Evolutionary conservation across 2,329 filamentous ascomycete species (phyloP).

Genomic region (Aulographum hederae): DNA sequence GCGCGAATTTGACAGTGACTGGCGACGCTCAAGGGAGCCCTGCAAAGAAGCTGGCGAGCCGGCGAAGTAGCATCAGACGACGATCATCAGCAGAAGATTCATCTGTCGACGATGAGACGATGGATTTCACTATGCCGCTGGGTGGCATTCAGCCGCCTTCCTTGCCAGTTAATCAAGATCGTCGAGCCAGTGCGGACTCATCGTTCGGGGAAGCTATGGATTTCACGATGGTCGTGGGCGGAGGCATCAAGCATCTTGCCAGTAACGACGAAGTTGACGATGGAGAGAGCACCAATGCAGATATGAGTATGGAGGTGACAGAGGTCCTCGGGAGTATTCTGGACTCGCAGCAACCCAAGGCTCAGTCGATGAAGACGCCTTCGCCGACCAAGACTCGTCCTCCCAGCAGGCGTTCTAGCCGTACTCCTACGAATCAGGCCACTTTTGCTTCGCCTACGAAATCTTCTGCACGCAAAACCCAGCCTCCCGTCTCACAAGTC

Average conservation of each 20-base stretch:
- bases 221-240: conserved; percentile 18
- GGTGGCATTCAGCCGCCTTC: background rate
- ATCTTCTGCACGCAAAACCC: too few relatives aligned
- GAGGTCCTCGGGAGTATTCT: conserved; percentile 27
- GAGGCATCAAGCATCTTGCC: conserved; percentile 12
- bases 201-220: conserved; percentile 17
- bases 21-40: conserved; percentile 3
- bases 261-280: conserved; percentile 10
- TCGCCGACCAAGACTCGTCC: conserved; percentile 7
- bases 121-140: conserved; percentile 1
- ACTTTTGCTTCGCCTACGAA: too few relatives aligned
- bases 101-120: conserved; percentile 1
- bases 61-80: conserved; percentile 4
- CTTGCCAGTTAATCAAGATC: background rate
- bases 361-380: conserved; percentile 24
- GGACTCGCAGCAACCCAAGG: background rate
- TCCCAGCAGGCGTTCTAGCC: conserved; percentile 1
- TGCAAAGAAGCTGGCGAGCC: conserved; percentile 1
- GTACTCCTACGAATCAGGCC: too few relatives aligned
- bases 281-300: conserved; percentile 21
- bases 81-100: conserved; percentile 2
- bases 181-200: conserved; percentile 1
- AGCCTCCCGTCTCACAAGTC: too few relatives aligned
- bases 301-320: conserved; percentile 34
- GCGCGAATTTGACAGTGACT: background rate